phyloP scores from a whole-genome alignment of 192 early-diverging fungal genomes.

The Lobosporangium transversale region DNA sequence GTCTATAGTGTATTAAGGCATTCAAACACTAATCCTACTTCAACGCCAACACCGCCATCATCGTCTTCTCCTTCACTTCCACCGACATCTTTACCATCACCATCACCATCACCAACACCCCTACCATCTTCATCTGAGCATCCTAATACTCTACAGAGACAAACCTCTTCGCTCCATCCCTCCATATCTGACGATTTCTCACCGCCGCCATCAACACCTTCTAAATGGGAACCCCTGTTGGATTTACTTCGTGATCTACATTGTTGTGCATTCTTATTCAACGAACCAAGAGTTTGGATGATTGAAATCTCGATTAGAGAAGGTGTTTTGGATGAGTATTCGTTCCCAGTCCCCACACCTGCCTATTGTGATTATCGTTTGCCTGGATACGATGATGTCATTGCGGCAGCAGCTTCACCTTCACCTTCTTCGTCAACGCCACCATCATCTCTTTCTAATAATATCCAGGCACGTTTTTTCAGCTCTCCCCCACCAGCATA shows the following conservation, averaged over 20 bases:
- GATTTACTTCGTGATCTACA: conserved; percentile 17
- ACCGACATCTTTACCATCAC: not conserved
- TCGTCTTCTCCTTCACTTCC: not conserved
- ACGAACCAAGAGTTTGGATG: conserved; percentile 28
- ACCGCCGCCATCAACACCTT: not conserved
- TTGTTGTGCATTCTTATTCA: conserved; percentile 20
- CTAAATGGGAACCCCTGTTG: conserved; percentile 17
- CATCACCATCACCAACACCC: not conserved
- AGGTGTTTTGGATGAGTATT: conserved; percentile 39
- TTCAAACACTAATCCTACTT: conserved; percentile 2
- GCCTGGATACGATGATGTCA: conserved; percentile 40
- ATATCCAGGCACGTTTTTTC: conserved; percentile 11
- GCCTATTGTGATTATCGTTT: conserved; percentile 47
- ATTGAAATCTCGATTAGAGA: conserved; percentile 46
- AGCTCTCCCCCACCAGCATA: conserved; percentile 41
- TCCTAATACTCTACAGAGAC: too few relatives aligned
- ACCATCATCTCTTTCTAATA: not conserved
- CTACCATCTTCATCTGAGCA: too few relatives aligned
- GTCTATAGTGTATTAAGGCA: conserved; percentile 19
- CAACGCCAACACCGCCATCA: not conserved
- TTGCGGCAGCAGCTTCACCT: not conserved
- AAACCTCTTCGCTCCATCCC: too few relatives aligned
- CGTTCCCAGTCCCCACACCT: conserved; percentile 38
- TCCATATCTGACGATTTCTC: too few relatives aligned
- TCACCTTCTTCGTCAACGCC: not conserved